Evolutionary conservation across 768 basidiomycete genomes (phyloP).

Genomic region (Kwoniella europaea): DNA sequence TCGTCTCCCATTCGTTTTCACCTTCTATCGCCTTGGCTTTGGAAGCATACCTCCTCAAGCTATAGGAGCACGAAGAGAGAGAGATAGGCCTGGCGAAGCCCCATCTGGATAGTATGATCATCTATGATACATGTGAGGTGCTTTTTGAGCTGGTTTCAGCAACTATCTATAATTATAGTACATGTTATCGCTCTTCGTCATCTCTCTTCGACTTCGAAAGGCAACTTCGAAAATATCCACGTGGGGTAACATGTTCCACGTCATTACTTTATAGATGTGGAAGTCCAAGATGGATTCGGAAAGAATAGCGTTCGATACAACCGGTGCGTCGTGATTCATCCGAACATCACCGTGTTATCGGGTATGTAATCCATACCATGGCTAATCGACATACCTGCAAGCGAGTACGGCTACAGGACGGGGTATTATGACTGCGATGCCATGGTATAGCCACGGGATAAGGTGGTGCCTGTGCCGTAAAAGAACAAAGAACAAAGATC

Average conservation of each 20-base stretch:
- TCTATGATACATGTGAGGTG: conserved; percentile 6
- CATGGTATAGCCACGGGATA: neutral
- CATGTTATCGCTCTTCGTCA: neutral
- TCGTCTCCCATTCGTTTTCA: conserved; percentile 73
- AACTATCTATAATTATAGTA: neutral
- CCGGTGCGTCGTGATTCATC: neutral
- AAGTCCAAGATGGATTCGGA: neutral
- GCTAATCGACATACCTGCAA: neutral
- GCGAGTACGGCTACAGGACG: too few relatives aligned
- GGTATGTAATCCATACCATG: neutral
- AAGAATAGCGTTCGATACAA: neutral
- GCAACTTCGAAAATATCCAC: neutral
- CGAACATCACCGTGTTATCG: neutral
- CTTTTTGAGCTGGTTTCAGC: neutral
- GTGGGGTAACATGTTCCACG: neutral
- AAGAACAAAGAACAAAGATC: too few relatives aligned
- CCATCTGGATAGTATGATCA: conserved; percentile 14
- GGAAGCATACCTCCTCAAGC: conserved; percentile 1
- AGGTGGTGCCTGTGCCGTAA: too few relatives aligned
- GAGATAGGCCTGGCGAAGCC: neutral
- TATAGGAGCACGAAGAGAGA: neutral
- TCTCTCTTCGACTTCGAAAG: neutral
- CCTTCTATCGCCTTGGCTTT: neutral
- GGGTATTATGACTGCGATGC: neutral
- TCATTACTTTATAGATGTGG: neutral